Conservation (phyloP, 352 stramenopile species). For the Phytophthora sojae region DNA sequence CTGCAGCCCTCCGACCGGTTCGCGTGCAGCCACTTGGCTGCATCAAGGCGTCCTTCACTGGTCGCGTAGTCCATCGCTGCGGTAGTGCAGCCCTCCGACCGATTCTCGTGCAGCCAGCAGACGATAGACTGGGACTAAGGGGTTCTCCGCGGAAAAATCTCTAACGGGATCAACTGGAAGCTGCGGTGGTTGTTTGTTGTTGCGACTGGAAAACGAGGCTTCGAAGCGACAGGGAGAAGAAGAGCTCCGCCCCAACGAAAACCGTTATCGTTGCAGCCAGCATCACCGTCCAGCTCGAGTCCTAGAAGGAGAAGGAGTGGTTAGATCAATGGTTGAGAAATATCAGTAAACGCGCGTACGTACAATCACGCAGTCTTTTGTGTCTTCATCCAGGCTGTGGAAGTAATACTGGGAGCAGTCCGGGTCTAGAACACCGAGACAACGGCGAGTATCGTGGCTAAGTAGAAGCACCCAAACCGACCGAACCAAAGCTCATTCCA, state of each 20-base stretch:
- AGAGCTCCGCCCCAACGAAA: conserved; percentile 51
- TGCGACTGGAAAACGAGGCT: conserved; percentile 26
- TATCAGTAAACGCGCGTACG: conserved; percentile 17
- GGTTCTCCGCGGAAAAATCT: background rate
- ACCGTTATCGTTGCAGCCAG: conserved; percentile 44
- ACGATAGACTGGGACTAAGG: background rate
- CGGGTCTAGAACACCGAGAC: conserved; percentile 14
- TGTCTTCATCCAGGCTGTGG: conserved; percentile 50
- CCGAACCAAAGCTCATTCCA: background rate
- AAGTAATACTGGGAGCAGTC: conserved; percentile 75
- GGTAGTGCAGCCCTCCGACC: background rate
- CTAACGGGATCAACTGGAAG: background rate
- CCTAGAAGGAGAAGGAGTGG: conserved; percentile 31
- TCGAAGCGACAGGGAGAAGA: conserved; percentile 47
- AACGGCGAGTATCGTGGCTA: background rate
- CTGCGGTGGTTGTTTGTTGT: background rate
- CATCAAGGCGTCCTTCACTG: background rate
- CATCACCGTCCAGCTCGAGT: conserved; percentile 44
- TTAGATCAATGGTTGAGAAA: background rate
- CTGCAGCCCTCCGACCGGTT: background rate
- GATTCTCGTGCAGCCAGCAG: background rate
- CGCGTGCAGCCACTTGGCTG: background rate
- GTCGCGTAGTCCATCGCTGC: background rate
- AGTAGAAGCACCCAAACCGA: background rate
- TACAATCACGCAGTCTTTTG: conserved; percentile 67